Conservation (phyloP, 2,329 filamentous ascomycete species). For the Colletotrichum sp. region DNA sequence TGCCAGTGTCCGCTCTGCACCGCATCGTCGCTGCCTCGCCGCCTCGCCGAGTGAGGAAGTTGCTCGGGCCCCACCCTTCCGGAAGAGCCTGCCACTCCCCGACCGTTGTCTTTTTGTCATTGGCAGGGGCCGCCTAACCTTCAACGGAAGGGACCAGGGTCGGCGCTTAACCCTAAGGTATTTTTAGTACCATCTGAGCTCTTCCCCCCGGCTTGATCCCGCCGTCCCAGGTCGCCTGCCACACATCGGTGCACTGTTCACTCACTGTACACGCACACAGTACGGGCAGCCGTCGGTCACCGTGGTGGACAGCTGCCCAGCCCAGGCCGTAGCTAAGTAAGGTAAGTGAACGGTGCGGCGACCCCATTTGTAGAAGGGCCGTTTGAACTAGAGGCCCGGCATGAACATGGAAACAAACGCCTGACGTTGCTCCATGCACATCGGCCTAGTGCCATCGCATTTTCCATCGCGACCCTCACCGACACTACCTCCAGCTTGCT, state of each 20-base stretch:
- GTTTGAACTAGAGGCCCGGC: constrained; percentile 5
- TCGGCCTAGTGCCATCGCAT: background rate
- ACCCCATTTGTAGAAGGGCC: constrained; percentile 18
- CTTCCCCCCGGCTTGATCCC: constrained; percentile 1
- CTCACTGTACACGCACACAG: background rate
- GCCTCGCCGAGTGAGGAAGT: background rate
- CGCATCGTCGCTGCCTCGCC: background rate
- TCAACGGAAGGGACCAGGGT: background rate
- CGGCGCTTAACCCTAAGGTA: constrained; percentile 18
- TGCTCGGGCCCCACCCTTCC: background rate
- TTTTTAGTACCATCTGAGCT: constrained; percentile 11
- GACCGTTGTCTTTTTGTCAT: background rate
- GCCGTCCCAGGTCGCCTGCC: background rate
- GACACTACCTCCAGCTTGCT: background rate
- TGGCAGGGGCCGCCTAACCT: constrained; percentile 2
- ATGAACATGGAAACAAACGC: background rate
- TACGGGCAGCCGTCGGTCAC: background rate
- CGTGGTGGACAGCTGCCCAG: background rate
- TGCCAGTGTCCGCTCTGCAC: background rate
- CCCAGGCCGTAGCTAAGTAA: background rate
- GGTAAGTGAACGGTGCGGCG: background rate
- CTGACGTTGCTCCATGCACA: background rate
- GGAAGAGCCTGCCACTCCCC: background rate
- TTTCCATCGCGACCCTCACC: background rate
- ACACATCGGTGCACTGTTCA: background rate